Evolutionary conservation across 2,329 filamentous ascomycete species (phyloP), one percentile per base, ranked within the genome.

Genomic region (Penicillium palitans): DNA sequence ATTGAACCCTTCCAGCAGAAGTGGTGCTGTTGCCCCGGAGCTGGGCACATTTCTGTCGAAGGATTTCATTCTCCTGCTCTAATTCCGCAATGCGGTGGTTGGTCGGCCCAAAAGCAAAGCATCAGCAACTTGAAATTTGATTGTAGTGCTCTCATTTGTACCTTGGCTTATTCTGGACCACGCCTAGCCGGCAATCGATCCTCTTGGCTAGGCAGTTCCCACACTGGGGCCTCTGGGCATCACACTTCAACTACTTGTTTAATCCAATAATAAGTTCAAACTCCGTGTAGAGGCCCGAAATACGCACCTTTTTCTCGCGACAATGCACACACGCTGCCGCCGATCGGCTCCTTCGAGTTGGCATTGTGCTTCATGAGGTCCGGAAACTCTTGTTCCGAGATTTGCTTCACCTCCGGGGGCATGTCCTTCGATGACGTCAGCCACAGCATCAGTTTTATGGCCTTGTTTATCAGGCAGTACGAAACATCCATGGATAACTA

Each of bases 171-270:
- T 73, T 66, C 27, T 67, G 66, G 48, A 74, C 67, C 12, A 74
- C 71, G 42, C 76, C 73, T 57, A 80, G 79, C 37, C 72, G 68
- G 55, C 80, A 82, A 17, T 76, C 75, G 50, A 77, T 74, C 7
- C 73, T 76, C 60, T 82, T 79, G 1, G 73, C 75, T 56, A 73
- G 71, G 65, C 80, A 83, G 62, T 80, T 81, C 33, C 74, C 72
- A 59, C 80, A 83, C 31, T 66, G 67, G 3, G 80, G 80, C 51
- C 73, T 69, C 47, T 78, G 77, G 24, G 75, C 74, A 57, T 79
- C 80, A 65, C 81, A 83, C 63, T 80, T 81, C 69, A 83, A 77
- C 80, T 83, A 59, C 21, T 50, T 44, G 6, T 54, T 31, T 7
- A 27, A 35, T 33, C 21, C 15, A 8, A 42, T 24, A 42, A 33